Conservation (phyloP, 352 stramenopile genomes). For the Pythium aquatile region DNA sequence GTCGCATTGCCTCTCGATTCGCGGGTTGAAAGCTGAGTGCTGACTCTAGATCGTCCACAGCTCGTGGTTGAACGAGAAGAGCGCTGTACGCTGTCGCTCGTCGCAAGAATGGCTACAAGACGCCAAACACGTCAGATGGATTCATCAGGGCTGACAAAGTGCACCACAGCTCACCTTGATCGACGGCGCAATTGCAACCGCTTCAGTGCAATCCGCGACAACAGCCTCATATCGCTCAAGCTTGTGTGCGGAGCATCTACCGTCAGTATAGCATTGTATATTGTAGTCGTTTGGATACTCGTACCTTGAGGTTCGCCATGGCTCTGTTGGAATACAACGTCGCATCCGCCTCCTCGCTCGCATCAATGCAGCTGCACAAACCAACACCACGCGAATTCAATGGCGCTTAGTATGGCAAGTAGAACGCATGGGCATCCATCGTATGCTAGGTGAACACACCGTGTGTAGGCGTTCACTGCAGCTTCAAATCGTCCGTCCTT, state of each 20-base stretch:
- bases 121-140: background rate
- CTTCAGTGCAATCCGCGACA: slow-evolving; percentile 45
- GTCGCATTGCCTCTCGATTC: slow-evolving; percentile 52
- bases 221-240: slow-evolving; percentile 39
- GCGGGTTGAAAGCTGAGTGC: slow-evolving; percentile 45
- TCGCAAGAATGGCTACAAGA: slow-evolving; percentile 50
- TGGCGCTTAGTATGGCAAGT: too few species aligned
- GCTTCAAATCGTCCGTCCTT: slow-evolving; percentile 33
- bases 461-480: slow-evolving; percentile 48
- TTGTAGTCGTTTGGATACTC: background rate
- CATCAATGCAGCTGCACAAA: slow-evolving; percentile 43
- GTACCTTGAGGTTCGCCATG: slow-evolving; percentile 59
- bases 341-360: slow-evolving; percentile 34
- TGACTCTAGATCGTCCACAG: slow-evolving; percentile 41
- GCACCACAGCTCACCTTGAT: slow-evolving; percentile 50
- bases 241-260: slow-evolving; percentile 11
- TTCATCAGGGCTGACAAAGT: background rate
- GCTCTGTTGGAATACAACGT: slow-evolving; percentile 67
- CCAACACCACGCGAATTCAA: background rate
- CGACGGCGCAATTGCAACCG: slow-evolving; percentile 39
- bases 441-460: background rate
- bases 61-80: slow-evolving; percentile 23
- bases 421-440: too few species aligned
- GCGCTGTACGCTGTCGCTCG: slow-evolving; percentile 45
- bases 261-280: background rate